phyloP scores from a whole-genome alignment of 805 yeast genomes.

The Starmerella cellae region DNA sequence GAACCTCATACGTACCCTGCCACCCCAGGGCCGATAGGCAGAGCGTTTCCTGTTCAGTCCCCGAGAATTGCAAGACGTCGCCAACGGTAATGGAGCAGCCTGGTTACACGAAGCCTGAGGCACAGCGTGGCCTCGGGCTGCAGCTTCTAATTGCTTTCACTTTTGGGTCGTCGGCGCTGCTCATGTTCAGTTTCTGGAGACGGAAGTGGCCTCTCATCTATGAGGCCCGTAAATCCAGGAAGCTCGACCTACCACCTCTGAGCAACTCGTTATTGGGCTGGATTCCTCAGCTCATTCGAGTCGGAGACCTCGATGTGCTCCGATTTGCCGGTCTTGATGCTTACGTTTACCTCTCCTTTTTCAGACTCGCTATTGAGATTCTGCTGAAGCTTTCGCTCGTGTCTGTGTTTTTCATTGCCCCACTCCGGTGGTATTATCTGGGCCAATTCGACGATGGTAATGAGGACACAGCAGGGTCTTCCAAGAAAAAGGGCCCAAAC shows the following conservation, averaged over 20 bases:
- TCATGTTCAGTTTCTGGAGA: slow-evolving; percentile 57
- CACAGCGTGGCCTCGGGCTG: slow-evolving; percentile 52
- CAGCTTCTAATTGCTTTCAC: slow-evolving; percentile 59
- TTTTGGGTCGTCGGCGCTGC: slow-evolving; percentile 56
- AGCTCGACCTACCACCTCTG: slow-evolving; percentile 44
- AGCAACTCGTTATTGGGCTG: slow-evolving; percentile 56
- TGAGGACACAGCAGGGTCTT: slow-evolving; percentile 4
- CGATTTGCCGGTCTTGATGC: slow-evolving; percentile 93
- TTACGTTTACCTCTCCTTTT: slow-evolving; percentile 78
- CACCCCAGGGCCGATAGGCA: too few species aligned
- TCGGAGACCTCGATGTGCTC: slow-evolving; percentile 62
- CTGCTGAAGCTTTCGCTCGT: slow-evolving; percentile 51
- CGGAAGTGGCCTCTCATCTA: slow-evolving; percentile 68
- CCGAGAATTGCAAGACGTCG: too few species aligned
- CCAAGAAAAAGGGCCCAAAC: slow-evolving; percentile 4
- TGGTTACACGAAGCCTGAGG: slow-evolving; percentile 17
- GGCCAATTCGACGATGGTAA: slow-evolving; percentile 54
- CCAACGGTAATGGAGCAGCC: slow-evolving; percentile 4
- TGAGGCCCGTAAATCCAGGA: slow-evolving; percentile 57
- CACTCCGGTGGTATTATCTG: slow-evolving; percentile 68
- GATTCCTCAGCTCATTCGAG: slow-evolving; percentile 52
- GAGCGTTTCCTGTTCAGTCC: too few species aligned
- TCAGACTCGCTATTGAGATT: slow-evolving; percentile 71
- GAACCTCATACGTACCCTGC: too few species aligned
- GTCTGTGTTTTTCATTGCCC: slow-evolving; percentile 66